Evolutionary conservation across 106 monocot species (phyloP).

Genomic region (Acanthochlamys bracteata): DNA sequence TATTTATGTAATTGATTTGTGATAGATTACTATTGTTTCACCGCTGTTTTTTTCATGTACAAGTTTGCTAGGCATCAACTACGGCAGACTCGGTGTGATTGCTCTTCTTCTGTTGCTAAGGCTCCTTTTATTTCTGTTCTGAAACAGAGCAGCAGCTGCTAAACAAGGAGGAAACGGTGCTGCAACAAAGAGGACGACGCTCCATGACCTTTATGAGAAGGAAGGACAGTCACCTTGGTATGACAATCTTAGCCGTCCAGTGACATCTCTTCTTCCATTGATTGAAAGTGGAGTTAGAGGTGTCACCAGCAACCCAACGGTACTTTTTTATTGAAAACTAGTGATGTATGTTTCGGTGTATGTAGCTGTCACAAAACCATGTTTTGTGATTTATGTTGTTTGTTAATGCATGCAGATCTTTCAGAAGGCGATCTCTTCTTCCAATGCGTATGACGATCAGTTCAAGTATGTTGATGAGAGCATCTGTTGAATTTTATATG

Average conservation of each 20-base stretch:
- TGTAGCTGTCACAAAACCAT: neutral
- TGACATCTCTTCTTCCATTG: constrained; percentile 71
- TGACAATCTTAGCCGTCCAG: constrained; percentile 91
- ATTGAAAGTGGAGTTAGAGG: constrained; percentile 82
- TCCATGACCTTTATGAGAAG: constrained; percentile 81
- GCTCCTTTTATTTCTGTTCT: neutral
- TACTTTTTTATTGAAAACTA: constrained; percentile 5
- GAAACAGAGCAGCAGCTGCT: constrained; percentile 47
- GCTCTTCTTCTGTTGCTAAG: too few relatives aligned
- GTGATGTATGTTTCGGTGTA: neutral
- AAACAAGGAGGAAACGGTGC: constrained; percentile 62
- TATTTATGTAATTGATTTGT: too few relatives aligned
- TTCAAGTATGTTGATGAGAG: constrained; percentile 43
- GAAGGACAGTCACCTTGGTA: constrained; percentile 97
- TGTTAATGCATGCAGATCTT: constrained; percentile 57
- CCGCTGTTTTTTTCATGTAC: too few relatives aligned
- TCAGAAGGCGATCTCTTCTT: constrained; percentile 89
- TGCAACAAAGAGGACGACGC: constrained; percentile 45
- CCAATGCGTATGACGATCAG: constrained; percentile 90
- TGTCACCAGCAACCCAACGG: constrained; percentile 96
- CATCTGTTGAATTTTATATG: neutral
- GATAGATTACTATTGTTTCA: too few relatives aligned
- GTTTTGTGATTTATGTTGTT: neutral
- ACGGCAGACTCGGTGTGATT: too few relatives aligned
- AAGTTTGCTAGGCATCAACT: too few relatives aligned